A percentile compares a stretch with the other conserved stretches of the same genome.
Evolutionary conservation across 2,329 filamentous ascomycete genomes (phyloP).

Genomic region (Alternaria triticimaculans): DNA sequence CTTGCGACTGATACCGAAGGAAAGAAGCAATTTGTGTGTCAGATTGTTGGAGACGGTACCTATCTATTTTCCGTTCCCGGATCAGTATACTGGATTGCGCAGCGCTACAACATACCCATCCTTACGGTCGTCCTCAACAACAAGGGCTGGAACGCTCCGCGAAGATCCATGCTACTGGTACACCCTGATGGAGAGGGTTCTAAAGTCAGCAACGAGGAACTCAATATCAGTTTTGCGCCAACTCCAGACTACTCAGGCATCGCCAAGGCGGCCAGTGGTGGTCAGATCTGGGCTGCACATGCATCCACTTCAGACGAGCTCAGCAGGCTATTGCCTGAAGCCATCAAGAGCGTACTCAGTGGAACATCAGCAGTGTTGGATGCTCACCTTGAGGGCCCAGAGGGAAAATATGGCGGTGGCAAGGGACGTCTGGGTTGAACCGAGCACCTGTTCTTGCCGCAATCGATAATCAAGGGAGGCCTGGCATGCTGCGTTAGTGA

Average conservation of each 20-base stretch:
- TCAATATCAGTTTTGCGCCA: constrained; percentile 71
- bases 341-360: constrained; percentile 63
- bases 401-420: constrained; percentile 59
- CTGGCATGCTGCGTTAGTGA: too few species aligned
- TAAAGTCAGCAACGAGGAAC: constrained; percentile 66
- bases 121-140: constrained; percentile 74
- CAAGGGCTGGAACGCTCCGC: constrained; percentile 73
- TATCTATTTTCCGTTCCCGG: constrained; percentile 71
- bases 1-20: constrained; percentile 66
- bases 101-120: constrained; percentile 70
- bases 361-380: constrained; percentile 69
- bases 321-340: constrained; percentile 61
- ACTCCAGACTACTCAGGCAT: constrained; percentile 73
- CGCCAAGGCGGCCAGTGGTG: constrained; percentile 69
- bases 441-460: not conserved
- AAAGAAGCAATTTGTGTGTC: constrained; percentile 47
- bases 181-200: constrained; percentile 69
- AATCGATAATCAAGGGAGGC: too few species aligned
- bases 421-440: constrained; percentile 21
- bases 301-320: constrained; percentile 65
- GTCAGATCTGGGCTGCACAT: constrained; percentile 66
- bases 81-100: constrained; percentile 72
- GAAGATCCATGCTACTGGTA: constrained; percentile 66
- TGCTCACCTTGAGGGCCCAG: constrained; percentile 63
- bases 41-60: constrained; percentile 71